phyloP scores from a whole-genome alignment of 2,329 filamentous ascomycete genomes.

The Neodidymelliopsis sp. region DNA sequence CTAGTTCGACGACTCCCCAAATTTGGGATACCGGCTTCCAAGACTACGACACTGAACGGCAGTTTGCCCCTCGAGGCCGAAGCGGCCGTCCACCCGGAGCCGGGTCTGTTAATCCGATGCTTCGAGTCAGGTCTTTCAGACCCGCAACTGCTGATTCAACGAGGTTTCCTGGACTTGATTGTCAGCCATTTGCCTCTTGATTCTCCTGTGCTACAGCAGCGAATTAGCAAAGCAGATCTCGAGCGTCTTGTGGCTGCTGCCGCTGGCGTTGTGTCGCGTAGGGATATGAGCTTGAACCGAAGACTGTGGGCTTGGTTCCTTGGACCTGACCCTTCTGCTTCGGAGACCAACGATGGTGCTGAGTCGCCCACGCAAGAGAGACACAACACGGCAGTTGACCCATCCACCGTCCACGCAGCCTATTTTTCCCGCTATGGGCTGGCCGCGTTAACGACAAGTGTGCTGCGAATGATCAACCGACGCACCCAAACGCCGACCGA shows the following conservation, averaged over 20 bases:
- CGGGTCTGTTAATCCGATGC: conserved; percentile 86
- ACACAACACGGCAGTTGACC: conserved; percentile 56
- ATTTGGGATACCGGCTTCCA: conserved; percentile 56
- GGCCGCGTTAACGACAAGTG: conserved; percentile 73
- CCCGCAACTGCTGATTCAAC: conserved; percentile 87
- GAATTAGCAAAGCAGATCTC: conserved; percentile 76
- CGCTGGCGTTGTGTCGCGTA: conserved; percentile 82
- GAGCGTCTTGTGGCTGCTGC: conserved; percentile 84
- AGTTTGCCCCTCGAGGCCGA: conserved; percentile 61
- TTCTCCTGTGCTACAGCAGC: conserved; percentile 78
- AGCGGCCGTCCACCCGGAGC: conserved; percentile 86
- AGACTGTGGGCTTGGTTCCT: conserved; percentile 96
- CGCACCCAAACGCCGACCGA: conserved; percentile 66
- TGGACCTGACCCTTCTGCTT: conserved; percentile 70
- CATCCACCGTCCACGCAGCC: conserved; percentile 57
- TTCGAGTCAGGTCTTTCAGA: conserved; percentile 91
- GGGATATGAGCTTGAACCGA: conserved; percentile 96
- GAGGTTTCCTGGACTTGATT: conserved; percentile 90
- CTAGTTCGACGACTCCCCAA: conserved; percentile 80
- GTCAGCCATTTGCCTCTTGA: conserved; percentile 89
- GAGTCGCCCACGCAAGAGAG: conserved; percentile 55
- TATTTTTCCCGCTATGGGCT: conserved; percentile 88
- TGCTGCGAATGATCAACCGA: conserved; percentile 77
- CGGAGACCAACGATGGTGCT: conserved; percentile 43
- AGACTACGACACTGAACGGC: conserved; percentile 15